Base-by-base conservation (phyloP, 352 stramenopile genomes). In the Pythium phragmiticola region DNA sequence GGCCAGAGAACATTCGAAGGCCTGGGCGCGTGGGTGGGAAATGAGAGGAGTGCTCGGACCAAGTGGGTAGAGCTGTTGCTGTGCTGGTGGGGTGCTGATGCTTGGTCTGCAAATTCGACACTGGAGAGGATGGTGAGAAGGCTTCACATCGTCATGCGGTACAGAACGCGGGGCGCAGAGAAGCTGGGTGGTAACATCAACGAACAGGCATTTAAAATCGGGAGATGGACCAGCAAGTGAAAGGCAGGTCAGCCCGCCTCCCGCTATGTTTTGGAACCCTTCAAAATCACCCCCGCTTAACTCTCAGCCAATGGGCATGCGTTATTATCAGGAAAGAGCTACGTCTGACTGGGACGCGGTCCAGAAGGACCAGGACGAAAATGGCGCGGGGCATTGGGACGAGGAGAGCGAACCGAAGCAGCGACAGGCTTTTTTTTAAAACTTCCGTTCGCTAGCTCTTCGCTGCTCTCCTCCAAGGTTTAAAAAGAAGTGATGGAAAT, bases 21-120 rank as follows among this genome's bases (percentile, higher is more conserved):
- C 19, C 11, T 16, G 51, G 21, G 21, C 16, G 36, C n/a, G 45
- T 13, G 33, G 43, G 16, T 16, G 42, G 21, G 13, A 26, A 23
- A 16, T 45, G 23, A 17, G n/a, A 14, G 12, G 14, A 42, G 11
- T 19, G 54, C 26, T 36, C 19, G 41, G 16, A 33, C 49, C 12
- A 43, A 34, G 42, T 23, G 33, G 23, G 42, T 3, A 33, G 41
- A 41, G 39, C 39, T 46, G 13, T 19, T 46, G 39, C 13, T 17
- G 39, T 46, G 17, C 5, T 46, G 6, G 14, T 42, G 43, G 26
- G 21, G 57, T 17, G 33, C 11, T 57, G 60, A 8, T 28, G 6
- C 6, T 9, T 48, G 45, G 61, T 57, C 52, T 53, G 61, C 33
- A 57, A 68, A 62, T 58, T 68, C 61, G 61, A 68, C 61, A 62